Base-by-base conservation (phyloP, 2,329 filamentous ascomycete species). In the Alternaria dauci region DNA sequence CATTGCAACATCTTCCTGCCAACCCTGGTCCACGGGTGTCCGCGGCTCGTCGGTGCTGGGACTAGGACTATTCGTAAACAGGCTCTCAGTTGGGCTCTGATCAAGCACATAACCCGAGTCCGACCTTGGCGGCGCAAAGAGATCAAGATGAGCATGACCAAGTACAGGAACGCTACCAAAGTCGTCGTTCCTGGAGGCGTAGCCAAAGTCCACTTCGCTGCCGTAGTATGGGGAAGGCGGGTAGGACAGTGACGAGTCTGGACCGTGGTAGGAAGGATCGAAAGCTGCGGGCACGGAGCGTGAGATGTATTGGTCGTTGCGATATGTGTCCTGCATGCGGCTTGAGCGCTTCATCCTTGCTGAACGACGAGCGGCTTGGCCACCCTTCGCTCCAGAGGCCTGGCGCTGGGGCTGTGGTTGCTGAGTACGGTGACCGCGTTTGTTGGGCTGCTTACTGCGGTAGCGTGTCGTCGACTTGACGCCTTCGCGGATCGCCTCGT, bases 381-480 rank as follows among this genome's bases (percentile, higher is more conserved):
- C 81, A 28, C 81, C 81, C 65, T 79, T 82, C 12, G 80, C 76
- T 14, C 82, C 81, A 0, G 81, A 81, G 8, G 77, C 76, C 64
- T 83, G 81, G 6, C 81, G 78, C 56, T 81, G 80, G 7, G 75
- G 71, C 2, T 71, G 71, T 0, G 75, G 74, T 12, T 73, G 63
- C 1, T 69, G 62, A 8, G 64, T 66, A n/a, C 70, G 67, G n/a
- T 70, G 56, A 16, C 63, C 66, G 32, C 80, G 80, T 66, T 81
- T 82, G 67, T 82, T 81, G 34, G 80, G 79, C 32, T 79, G 74
- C 69, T 84, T 83, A 62, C 65, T 73, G 61, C 82, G 80, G 66
- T 83, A 84, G 38, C 82, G 79, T 0, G 94, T 97, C 0, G 94
- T 98, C 59, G 92, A 94, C 78, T 93, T 88, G 51, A 97, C 91